Evolutionary conservation across 2,329 filamentous ascomycete genomes (phyloP).

Genomic region (Orbilia brochopaga): DNA sequence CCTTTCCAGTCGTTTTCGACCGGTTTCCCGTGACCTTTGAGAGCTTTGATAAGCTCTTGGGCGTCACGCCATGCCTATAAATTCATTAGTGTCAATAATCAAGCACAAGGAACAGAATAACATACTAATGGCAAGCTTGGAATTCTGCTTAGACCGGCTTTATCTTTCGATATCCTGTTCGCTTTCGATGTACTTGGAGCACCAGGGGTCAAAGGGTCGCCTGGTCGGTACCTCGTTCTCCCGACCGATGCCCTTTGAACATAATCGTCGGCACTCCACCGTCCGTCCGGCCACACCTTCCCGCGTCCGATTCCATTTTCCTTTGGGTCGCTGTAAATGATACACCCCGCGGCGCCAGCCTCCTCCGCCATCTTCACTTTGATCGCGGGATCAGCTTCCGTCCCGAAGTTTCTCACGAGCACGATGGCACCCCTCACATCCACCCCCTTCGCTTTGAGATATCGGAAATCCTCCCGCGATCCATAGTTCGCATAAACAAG

Average conservation of each 20-base stretch:
- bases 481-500: conserved; percentile 94
- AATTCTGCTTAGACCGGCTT: conserved; percentile 77
- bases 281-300: conserved; percentile 74
- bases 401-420: conserved; percentile 79
- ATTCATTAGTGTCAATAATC: conserved; percentile 3
- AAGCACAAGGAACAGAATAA: not conserved
- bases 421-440: conserved; percentile 80
- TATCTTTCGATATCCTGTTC: conserved; percentile 71
- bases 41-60: conserved; percentile 73
- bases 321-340: conserved; percentile 89
- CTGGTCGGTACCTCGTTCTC: conserved; percentile 79
- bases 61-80: conserved; percentile 77
- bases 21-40: conserved; percentile 75
- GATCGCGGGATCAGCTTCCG: conserved; percentile 72
- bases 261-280: conserved; percentile 78
- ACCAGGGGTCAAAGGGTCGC: conserved; percentile 90
- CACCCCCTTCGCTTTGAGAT: conserved; percentile 72
- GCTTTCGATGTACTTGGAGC: conserved; percentile 73
- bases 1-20: conserved; percentile 76
- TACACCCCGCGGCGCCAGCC: conserved; percentile 82
- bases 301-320: conserved; percentile 82
- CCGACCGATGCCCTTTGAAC: conserved; percentile 84
- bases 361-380: conserved; percentile 91
- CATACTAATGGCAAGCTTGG: conserved; percentile 80
- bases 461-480: conserved; percentile 79